A percentile compares a stretch with the other conserved stretches of the same genome.
Conservation (phyloP, 139 green algal species). For the Gonium pectorale region DNA sequence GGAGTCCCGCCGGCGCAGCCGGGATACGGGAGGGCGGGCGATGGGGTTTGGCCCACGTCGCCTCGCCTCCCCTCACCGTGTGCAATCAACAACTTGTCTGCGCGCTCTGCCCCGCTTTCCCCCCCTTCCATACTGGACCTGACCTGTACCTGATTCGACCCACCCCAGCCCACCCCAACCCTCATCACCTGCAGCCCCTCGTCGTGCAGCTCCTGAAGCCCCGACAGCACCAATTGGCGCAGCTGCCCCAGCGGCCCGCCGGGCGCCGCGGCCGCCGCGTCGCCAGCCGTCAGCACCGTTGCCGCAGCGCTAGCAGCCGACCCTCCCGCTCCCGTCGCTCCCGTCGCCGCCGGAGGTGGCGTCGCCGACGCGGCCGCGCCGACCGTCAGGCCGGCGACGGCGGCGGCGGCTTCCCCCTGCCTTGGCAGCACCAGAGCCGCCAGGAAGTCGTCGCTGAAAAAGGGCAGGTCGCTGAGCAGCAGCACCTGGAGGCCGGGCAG, state of each 20-base stretch:
- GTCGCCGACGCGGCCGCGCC: neutral
- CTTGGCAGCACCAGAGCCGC: neutral
- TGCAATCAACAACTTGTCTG: too few relatives aligned
- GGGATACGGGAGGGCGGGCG: neutral
- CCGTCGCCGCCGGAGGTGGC: neutral
- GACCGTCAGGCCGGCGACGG: neutral
- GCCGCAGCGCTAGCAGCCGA: too few relatives aligned
- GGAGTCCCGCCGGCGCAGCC: too few relatives aligned
- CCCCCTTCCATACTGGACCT: too few relatives aligned
- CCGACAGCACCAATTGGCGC: neutral
- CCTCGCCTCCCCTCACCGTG: neutral
- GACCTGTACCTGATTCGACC: neutral
- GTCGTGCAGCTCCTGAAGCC: neutral
- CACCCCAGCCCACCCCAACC: neutral
- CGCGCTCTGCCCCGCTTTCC: neutral
- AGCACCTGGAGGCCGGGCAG: neutral
- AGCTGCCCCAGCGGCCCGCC: neutral
- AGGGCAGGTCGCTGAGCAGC: slow-evolving; percentile 3
- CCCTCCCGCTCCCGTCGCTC: neutral
- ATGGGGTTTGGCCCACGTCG: neutral
- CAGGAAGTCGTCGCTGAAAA: slow-evolving; percentile 20
- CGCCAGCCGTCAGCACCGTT: too few relatives aligned
- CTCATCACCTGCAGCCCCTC: slow-evolving; percentile 22
- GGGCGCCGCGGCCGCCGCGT: neutral
- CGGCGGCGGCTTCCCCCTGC: neutral